These are phyloP conservation scores for Leccinum proliferum DNA, from an alignment of 1,284 basidiomycete genomes.

Conservation along the genomic window DNA sequence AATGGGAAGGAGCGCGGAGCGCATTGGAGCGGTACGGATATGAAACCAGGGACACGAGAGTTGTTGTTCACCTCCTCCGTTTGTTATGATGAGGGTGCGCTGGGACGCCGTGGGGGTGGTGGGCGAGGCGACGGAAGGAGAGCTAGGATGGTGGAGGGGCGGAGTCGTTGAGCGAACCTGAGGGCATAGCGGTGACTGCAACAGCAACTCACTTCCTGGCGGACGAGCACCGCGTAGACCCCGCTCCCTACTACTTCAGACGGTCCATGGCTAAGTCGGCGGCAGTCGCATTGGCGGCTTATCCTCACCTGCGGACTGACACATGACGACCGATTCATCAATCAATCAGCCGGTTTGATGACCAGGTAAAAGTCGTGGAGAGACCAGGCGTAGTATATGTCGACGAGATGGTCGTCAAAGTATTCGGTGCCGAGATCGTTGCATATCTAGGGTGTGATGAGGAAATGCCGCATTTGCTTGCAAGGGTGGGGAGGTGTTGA, in stretches of 20 bases:
- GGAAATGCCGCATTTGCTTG: constrained; percentile 23
- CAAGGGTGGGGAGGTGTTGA: constrained; percentile 46
- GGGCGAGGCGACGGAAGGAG: constrained; percentile 43
- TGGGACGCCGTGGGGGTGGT: constrained; percentile 50
- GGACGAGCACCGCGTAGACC: too few relatives aligned
- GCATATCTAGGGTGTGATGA: constrained; percentile 66
- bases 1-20: constrained; percentile 52
- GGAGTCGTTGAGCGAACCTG: constrained; percentile 38
- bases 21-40: constrained; percentile 46
- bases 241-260: too few relatives aligned
- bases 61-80: constrained; percentile 42
- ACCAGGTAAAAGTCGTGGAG: constrained; percentile 12
- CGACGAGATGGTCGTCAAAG: constrained; percentile 39
- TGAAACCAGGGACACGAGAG: constrained; percentile 47
- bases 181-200: constrained; percentile 35
- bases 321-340: too few relatives aligned
- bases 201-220: too few relatives aligned
- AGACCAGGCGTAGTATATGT: constrained; percentile 54
- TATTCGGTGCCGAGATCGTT: constrained; percentile 77
- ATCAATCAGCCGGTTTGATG: constrained; percentile 12
- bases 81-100: constrained; percentile 50
- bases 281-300: too few relatives aligned
- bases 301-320: too few relatives aligned
- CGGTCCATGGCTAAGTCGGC: too few relatives aligned
- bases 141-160: constrained; percentile 62